Percentiles rank a stretch among this genome's conserved stretches.
These are phyloP conservation scores for Wickerhamomyces alni DNA, from an alignment of 805 yeast genomes.

Conservation along the genomic window DNA sequence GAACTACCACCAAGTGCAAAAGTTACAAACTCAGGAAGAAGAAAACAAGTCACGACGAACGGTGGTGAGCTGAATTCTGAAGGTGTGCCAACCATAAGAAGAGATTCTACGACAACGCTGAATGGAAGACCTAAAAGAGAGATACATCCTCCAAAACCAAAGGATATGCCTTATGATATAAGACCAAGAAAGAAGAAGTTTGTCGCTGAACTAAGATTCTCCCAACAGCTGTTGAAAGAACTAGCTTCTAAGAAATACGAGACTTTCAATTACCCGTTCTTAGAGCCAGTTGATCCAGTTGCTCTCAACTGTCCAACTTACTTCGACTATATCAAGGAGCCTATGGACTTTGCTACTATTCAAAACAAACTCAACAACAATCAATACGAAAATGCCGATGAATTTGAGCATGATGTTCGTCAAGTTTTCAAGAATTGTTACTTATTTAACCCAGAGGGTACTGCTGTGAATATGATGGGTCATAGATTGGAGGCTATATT, in stretches of 20 bases:
- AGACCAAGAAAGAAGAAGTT: slow-evolving; percentile 89
- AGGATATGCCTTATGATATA: slow-evolving; percentile 86
- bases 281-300: slow-evolving; percentile 92
- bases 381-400: slow-evolving; percentile 83
- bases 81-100: slow-evolving; percentile 60
- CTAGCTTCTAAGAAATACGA: slow-evolving; percentile 78
- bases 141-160: slow-evolving; percentile 93
- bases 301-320: slow-evolving; percentile 91
- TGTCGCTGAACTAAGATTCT: slow-evolving; percentile 84
- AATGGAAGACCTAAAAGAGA: slow-evolving; percentile 89
- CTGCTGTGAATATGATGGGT: slow-evolving; percentile 94
- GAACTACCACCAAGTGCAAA: slow-evolving; percentile 29
- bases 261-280: slow-evolving; percentile 80
- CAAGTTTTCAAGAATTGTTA: slow-evolving; percentile 87
- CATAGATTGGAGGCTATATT: slow-evolving; percentile 83
- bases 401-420: slow-evolving; percentile 77
- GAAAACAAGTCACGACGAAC: slow-evolving; percentile 19
- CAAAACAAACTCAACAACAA: slow-evolving; percentile 76
- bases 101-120: slow-evolving; percentile 58
- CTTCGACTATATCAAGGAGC: slow-evolving; percentile 77
- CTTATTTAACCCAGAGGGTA: slow-evolving; percentile 91
- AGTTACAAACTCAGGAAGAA: slow-evolving; percentile 11
- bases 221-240: slow-evolving; percentile 78
- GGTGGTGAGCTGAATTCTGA: slow-evolving; percentile 27
- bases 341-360: slow-evolving; percentile 92